Conservation (phyloP, 345 rosid genomes). For the Ricinus communis region DNA sequence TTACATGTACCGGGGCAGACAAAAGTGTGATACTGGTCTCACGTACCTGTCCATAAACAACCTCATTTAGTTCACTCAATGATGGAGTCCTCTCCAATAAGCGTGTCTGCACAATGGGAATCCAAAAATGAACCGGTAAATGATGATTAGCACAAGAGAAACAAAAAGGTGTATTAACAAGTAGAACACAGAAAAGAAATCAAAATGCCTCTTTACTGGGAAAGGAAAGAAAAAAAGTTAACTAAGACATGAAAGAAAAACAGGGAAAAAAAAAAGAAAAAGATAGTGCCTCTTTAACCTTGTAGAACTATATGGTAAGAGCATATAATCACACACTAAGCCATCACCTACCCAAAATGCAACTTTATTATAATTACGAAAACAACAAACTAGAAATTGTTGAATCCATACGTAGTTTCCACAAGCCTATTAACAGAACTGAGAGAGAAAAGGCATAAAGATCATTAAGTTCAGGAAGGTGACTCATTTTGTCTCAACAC, state of each 20-base stretch:
- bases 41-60: conserved; percentile 92
- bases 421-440: background rate
- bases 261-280: background rate
- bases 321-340: background rate
- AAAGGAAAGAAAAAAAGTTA: background rate
- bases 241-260: background rate
- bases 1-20: no score
- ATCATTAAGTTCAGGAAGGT: background rate
- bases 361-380: background rate
- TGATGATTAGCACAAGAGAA: conserved; percentile 15
- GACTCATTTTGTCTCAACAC: no score
- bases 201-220: background rate
- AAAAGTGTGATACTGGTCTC: conserved; percentile 2
- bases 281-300: background rate
- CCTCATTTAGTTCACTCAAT: conserved; percentile 87
- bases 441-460: background rate
- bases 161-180: background rate
- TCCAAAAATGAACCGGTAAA: conserved; percentile 14
- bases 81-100: conserved; percentile 90
- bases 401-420: background rate
- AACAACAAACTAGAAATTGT: background rate
- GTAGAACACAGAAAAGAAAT: conserved; percentile 5
- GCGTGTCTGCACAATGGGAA: conserved; percentile 54
- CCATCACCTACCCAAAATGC: background rate
- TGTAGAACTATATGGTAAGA: background rate